Base-by-base conservation (phyloP, 192 early-diverging fungal genomes). In the Coemansia sp. region DNA sequence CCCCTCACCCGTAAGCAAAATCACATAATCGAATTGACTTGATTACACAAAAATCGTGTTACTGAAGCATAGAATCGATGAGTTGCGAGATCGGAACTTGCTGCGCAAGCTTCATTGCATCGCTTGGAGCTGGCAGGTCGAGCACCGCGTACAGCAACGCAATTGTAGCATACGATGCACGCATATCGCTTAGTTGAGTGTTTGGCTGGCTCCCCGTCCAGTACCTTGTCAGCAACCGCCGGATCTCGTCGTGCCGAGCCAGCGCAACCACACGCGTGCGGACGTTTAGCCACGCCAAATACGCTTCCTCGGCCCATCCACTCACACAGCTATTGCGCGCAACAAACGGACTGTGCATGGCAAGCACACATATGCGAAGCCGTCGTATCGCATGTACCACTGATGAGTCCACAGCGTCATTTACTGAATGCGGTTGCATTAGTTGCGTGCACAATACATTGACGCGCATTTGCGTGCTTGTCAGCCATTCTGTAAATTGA, bases 291-390 rank as follows among this genome's bases (percentile, higher is more conserved):
- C 74, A 76, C 20, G 68, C 61, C 49, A 64, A 43, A 18, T 64
- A 67, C 10, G 74, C 71, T 1, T 55, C 29, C 13, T 76, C 74
- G 0, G 64, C 64, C 74, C 74, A 76, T 22, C 51, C 24, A 43
- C 39, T 12, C 24, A 19, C 13, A 18, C 8, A 19, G 48, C 48
- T 18, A 8, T 20, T 9, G n/a, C 48, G 48, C 16, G 48, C 48
- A 49, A 20, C 19, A 20, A 20, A 19, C 18, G 19, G 48, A 22
- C 55, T 19, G 18, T 49, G 68, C 12, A 63, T 61, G 24, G 57
- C 62, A 6, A 22, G 56, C 6, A 47, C 68, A 26, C 61, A 77
- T 7, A 71, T 35, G n/a, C 69, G 74, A 27, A 77, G 57, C 20
- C 39, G 64, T 24, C 22, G 52, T 7, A 76, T 37, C 9, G 60